phyloP scores from a whole-genome alignment of 345 rosid genomes.

The Lepidium africanum region DNA sequence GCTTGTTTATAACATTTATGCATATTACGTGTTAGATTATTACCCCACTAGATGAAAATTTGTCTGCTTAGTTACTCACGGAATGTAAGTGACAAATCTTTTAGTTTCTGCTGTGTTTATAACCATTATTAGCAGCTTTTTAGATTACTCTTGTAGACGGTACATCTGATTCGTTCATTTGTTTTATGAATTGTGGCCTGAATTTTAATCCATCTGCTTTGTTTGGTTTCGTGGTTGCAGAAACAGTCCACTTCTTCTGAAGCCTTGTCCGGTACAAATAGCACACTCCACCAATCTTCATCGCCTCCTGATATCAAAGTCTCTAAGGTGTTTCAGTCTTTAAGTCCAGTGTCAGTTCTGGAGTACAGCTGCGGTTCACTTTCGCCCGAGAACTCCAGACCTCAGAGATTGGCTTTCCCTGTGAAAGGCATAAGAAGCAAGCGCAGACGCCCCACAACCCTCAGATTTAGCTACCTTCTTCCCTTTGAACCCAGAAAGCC shows the following conservation, averaged over 20 bases:
- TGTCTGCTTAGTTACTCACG: not conserved
- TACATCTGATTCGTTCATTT: not conserved
- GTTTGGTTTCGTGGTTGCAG: constrained; percentile 27
- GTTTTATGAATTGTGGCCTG: not conserved
- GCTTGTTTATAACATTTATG: not conserved
- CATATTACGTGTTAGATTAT: not conserved
- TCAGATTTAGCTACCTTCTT: constrained; percentile 13
- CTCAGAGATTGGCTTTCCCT: constrained; percentile 30
- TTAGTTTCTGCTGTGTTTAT: not conserved
- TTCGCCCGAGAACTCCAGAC: constrained; percentile 36
- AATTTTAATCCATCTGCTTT: not conserved
- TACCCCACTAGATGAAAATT: not conserved
- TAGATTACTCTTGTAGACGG: not conserved
- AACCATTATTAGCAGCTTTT: not conserved
- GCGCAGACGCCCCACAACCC: constrained; percentile 39
- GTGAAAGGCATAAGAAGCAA: constrained; percentile 84
- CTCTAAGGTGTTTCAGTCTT: constrained; percentile 40
- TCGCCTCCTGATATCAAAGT: constrained; percentile 32
- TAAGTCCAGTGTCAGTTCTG: constrained; percentile 80
- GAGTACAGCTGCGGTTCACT: constrained; percentile 56
- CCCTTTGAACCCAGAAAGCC: constrained; percentile 24
- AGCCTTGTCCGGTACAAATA: constrained; percentile 30
- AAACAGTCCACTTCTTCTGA: constrained; percentile 29
- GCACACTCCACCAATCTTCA: constrained; percentile 22
- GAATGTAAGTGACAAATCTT: not conserved